Base-by-base conservation (phyloP, 371 early-diverging fungal species). In the Zancudomyces culisetae region DNA sequence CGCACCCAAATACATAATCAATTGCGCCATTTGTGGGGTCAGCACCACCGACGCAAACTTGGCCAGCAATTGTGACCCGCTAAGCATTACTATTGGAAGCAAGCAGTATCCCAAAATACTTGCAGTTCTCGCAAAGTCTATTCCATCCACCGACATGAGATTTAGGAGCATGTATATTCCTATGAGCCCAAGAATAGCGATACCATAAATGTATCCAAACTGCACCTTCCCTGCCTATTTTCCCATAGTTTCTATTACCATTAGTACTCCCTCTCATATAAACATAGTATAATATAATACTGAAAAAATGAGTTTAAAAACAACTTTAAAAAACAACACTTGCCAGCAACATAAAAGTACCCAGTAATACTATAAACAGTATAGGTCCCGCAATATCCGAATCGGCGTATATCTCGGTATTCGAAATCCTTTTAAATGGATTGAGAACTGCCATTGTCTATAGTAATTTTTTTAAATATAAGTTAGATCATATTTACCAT, bases 191-290 rank as follows among this genome's bases (percentile, higher is more conserved):
- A 94, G 66, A 20, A 88, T 72, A 2, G 87, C 94, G 0, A 93
- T 81, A 23, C 94, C 98, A 56, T 97, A 97, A 49, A 97, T 90
- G 57, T 92, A 96, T 15, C 93, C 92, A 70, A 97, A 97, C 62
- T 94, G 90, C 24, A 81, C 76, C 62, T 93, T 93, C 54, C 92
- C 88, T 19, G 89, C 78, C 75, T 45, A 45, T n/a, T n/a, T n/a
- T n/a, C n/a, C n/a, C n/a, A n/a, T n/a, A n/a, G n/a, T n/a, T n/a
- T n/a, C n/a, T n/a, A n/a, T n/a, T n/a, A n/a, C n/a, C n/a, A n/a
- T n/a, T n/a, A n/a, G n/a, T n/a, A n/a, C n/a, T n/a, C n/a, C n/a
- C n/a, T n/a, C n/a, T n/a, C n/a, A n/a, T n/a, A n/a, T n/a, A n/a
- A n/a, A n/a, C n/a, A n/a, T n/a, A n/a, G n/a, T n/a, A n/a, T n/a